Evolutionary conservation across 495 filamentous ascomycete species (phyloP), one percentile per base, ranked within the genome.

Genomic region (Penicillium waksmanii): DNA sequence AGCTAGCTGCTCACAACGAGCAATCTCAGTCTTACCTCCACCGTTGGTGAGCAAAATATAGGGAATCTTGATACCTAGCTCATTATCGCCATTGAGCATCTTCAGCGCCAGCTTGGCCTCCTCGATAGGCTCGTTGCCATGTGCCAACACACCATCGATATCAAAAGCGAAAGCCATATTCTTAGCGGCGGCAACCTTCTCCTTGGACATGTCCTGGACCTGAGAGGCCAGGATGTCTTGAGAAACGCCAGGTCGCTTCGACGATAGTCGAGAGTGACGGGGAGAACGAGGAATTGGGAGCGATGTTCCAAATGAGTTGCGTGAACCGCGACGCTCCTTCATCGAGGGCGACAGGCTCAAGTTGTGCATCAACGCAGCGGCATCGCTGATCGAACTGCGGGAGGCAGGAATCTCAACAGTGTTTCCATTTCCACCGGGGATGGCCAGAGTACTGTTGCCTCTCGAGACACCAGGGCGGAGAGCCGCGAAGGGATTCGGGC

Each of bases 31-130:
- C 79, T 94, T 96, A 66, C 93, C 93, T 66, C 93, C 93, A 65
- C 93, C 93, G 73, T 97, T 97, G 66, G 93, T 97, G 48, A 97
- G 80, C 62, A 96, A 89, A 63, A 97, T 96, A 74, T 96, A 94
- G 9, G 93, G 93, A 38, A 96, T 83, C 75, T 89, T 93, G 72
- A 96, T 81, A 17, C 91, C 90, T 64, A 90, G 87, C 71, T 91
- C 81, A 69, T 96, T 96, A 66, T 93, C 84, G 6, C 91, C 92
- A 68, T 95, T 95, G 38, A 96, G 78, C 12, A 91, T 84, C 74
- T 87, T 89, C 84, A 96, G 87, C n/a, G 90, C 90, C 68, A 92
- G 84, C 57, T 90, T 82, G 49, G 91, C 92, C 71, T 93, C 88
- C 12, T 88, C 87, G 60, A 96, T 96, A 15, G 90, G 85, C 60